phyloP scores from a whole-genome alignment of 1,139 yeast species.

The Blastobotrys buckinghamii region DNA sequence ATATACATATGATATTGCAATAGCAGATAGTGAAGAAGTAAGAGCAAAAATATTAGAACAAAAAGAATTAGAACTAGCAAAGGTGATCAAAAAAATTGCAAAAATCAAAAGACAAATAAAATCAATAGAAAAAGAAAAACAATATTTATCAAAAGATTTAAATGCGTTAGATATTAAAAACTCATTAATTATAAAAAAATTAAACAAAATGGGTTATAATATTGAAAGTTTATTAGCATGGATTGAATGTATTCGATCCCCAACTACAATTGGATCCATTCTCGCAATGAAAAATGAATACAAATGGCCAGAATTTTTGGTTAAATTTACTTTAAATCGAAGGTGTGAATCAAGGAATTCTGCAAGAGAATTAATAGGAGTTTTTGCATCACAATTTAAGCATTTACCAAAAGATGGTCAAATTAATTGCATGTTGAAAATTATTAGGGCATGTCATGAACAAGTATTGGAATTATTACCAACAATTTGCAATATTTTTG shows the following conservation, averaged over 20 bases:
- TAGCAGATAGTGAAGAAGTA: no score
- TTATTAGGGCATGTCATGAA: slow-evolving; percentile 20
- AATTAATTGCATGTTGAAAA: slow-evolving; percentile 22
- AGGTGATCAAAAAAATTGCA: background rate
- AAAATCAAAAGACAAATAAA: background rate
- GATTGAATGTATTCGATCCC: slow-evolving; percentile 22
- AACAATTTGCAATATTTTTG: slow-evolving; percentile 23
- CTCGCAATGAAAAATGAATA: slow-evolving; percentile 16
- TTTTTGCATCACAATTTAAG: slow-evolving; percentile 17
- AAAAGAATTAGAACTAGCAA: no score
- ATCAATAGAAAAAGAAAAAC: background rate
- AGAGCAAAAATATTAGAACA: no score
- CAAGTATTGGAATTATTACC: slow-evolving; percentile 28
- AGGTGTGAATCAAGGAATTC: slow-evolving; percentile 22
- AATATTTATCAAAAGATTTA: background rate
- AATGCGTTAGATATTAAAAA: background rate
- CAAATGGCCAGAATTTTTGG: slow-evolving; percentile 29
- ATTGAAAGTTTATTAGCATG: slow-evolving; percentile 19
- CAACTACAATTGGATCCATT: slow-evolving; percentile 20
- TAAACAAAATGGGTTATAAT: slow-evolving; percentile 12
- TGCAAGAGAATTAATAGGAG: slow-evolving; percentile 23
- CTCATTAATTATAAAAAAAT: background rate
- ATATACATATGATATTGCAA: no score
- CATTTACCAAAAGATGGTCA: slow-evolving; percentile 15
- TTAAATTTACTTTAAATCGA: slow-evolving; percentile 27